These are phyloP conservation scores for Furcasterigmium sp. DNA, from an alignment of 2,329 filamentous ascomycete species.

Conservation along the genomic window DNA sequence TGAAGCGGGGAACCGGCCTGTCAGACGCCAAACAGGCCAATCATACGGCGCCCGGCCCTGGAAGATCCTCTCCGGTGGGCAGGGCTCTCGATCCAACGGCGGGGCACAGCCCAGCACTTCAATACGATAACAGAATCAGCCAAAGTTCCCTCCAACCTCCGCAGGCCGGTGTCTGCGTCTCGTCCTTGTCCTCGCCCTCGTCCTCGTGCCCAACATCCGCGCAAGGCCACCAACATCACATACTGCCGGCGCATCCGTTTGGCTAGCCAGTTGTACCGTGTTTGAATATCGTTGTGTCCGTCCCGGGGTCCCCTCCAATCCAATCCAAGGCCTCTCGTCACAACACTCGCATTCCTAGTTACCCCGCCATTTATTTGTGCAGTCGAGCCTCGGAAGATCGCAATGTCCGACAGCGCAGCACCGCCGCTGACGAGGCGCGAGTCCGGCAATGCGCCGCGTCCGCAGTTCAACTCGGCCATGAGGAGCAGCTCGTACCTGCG, in stretches of 20 bases:
- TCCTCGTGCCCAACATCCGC: too few relatives aligned
- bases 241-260: too few relatives aligned
- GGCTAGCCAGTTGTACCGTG: too few relatives aligned
- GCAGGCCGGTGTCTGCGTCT: background rate
- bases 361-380: background rate
- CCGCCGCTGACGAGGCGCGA: slow-evolving; percentile 16
- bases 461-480: slow-evolving; percentile 44
- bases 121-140: too few relatives aligned
- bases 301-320: too few relatives aligned
- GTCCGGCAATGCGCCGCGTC: slow-evolving; percentile 29
- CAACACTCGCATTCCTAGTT: background rate
- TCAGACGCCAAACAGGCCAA: background rate
- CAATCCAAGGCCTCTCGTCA: too few relatives aligned
- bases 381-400: background rate
- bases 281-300: too few relatives aligned
- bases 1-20: background rate
- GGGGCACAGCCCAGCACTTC: too few relatives aligned
- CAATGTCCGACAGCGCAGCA: slow-evolving; percentile 24
- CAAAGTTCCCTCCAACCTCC: background rate
- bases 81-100: too few relatives aligned
- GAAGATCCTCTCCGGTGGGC: background rate
- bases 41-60: background rate
- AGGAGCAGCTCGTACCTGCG: slow-evolving; percentile 58
- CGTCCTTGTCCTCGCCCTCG: too few relatives aligned
- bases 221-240: too few relatives aligned